Evolutionary conservation across 306 rosid species (phyloP).

Genomic region (Elaeagnus macrophylla): DNA sequence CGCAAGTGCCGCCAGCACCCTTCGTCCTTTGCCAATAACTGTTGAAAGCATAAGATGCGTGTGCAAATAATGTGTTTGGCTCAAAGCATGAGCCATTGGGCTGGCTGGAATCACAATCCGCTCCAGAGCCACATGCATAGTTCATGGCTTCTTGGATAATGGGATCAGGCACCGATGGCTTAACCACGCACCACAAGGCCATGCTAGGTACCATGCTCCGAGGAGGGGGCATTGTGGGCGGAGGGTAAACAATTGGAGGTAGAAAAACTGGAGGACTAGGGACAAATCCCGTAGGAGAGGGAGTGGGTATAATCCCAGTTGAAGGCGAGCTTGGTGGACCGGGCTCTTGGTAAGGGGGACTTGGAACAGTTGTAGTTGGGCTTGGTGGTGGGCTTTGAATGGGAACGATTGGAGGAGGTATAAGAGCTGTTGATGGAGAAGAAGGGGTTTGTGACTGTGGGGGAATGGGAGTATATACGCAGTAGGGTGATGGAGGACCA

Average conservation of each 20-base stretch:
- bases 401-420: slow-evolving; percentile 27
- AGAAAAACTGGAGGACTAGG: slow-evolving; percentile 53
- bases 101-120: slow-evolving; percentile 54
- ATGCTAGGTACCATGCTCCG: slow-evolving; percentile 26
- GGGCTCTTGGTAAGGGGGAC: slow-evolving; percentile 29
- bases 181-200: slow-evolving; percentile 86
- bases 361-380: slow-evolving; percentile 25
- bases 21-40: slow-evolving; percentile 78
- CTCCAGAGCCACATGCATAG: slow-evolving; percentile 88
- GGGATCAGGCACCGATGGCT: slow-evolving; percentile 94
- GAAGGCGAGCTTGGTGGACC: slow-evolving; percentile 30
- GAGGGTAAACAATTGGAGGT: slow-evolving; percentile 78
- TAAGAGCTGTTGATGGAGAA: slow-evolving; percentile 39
- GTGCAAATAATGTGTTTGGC: slow-evolving; percentile 57
- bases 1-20: slow-evolving; percentile 67
- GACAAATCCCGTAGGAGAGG: slow-evolving; percentile 18
- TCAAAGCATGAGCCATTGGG: slow-evolving; percentile 67
- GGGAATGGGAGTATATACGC: slow-evolving; percentile 46
- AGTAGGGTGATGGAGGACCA: slow-evolving; percentile 39
- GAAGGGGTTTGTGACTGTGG: slow-evolving; percentile 39
- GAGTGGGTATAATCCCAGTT: slow-evolving; percentile 20
- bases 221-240: slow-evolving; percentile 63
- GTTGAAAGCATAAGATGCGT: slow-evolving; percentile 88
- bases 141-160: slow-evolving; percentile 88
- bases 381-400: slow-evolving; percentile 34